A percentile compares a stretch with the other conserved stretches of the same genome.
Evolutionary conservation across 1,284 basidiomycete species (phyloP).

Genomic region (Heliocybe sulcata): DNA sequence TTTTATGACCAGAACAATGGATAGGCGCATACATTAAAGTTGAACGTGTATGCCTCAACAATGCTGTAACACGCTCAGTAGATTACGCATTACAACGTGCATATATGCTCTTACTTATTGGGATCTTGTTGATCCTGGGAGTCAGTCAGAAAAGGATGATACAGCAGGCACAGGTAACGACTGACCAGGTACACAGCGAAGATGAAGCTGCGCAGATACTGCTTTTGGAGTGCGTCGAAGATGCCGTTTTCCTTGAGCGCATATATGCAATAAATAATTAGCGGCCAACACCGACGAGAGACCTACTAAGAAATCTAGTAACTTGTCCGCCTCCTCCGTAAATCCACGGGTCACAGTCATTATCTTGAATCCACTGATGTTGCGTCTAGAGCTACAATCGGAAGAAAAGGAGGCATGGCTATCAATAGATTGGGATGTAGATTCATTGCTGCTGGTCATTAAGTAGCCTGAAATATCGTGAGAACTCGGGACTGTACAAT

Average conservation of each 20-base stretch:
- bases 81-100: constrained; percentile 4
- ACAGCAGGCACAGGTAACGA: constrained; percentile 5
- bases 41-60: constrained; percentile 77
- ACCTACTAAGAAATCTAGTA: constrained; percentile 70
- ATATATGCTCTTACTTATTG: constrained; percentile 50
- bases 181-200: constrained; percentile 76
- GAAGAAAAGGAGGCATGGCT: constrained; percentile 14
- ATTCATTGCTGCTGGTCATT: constrained; percentile 38
- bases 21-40: constrained; percentile 49
- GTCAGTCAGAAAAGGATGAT: background rate
- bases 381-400: constrained; percentile 22
- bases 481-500: constrained; percentile 6
- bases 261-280: constrained; percentile 2
- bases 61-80: constrained; percentile 38
- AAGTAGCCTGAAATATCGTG: constrained; percentile 37
- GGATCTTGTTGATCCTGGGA: constrained; percentile 63
- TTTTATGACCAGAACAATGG: background rate
- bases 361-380: constrained; percentile 50
- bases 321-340: constrained; percentile 71
- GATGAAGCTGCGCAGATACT: constrained; percentile 72
- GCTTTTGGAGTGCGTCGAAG: constrained; percentile 71
- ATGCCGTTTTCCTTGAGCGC: constrained; percentile 66
- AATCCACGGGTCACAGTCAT: constrained; percentile 70
- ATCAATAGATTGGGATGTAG: constrained; percentile 31
- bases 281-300: constrained; percentile 2